phyloP scores from a whole-genome alignment of 805 yeast species.

The Kuraishia cidri region DNA sequence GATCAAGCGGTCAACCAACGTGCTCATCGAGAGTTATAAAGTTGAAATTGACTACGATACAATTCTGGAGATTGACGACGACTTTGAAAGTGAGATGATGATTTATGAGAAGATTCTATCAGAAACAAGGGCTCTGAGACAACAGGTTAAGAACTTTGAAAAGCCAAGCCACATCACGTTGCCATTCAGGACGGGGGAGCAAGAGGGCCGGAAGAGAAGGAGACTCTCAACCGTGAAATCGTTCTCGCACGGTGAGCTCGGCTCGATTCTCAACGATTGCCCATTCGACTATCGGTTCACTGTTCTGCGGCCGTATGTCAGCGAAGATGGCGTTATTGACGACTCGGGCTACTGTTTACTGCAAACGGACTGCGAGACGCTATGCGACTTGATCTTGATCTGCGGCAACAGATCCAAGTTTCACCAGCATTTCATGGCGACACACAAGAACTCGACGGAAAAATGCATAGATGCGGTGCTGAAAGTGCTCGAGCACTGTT shows the following conservation, averaged over 20 bases:
- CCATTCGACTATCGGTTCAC: constrained; percentile 20
- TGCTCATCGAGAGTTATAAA: constrained; percentile 43
- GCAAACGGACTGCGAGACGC: constrained; percentile 23
- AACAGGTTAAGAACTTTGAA: constrained; percentile 1
- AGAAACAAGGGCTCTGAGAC: constrained; percentile 16
- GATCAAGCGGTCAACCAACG: constrained; percentile 35
- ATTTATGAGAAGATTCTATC: constrained; percentile 22
- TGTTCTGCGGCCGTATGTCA: constrained; percentile 16
- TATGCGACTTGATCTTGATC: constrained; percentile 35
- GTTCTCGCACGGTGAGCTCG: not conserved
- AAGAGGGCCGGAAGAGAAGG: constrained; percentile 5
- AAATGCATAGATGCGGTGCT: constrained; percentile 26
- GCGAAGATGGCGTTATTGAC: constrained; percentile 6
- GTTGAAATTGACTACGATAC: constrained; percentile 31
- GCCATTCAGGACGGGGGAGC: constrained; percentile 12
- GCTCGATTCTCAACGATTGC: constrained; percentile 12
- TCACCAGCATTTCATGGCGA: constrained; percentile 39
- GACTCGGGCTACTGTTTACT: constrained; percentile 17
- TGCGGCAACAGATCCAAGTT: constrained; percentile 42
- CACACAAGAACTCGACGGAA: constrained; percentile 23
- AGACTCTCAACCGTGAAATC: constrained; percentile 2
- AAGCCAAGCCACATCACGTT: not conserved
- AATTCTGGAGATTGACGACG: constrained; percentile 27
- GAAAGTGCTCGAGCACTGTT: constrained; percentile 26
- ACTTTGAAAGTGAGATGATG: constrained; percentile 31